Evolutionary conservation across 768 basidiomycete species (phyloP).

Genomic region (Hygrophorus pudorinus): DNA sequence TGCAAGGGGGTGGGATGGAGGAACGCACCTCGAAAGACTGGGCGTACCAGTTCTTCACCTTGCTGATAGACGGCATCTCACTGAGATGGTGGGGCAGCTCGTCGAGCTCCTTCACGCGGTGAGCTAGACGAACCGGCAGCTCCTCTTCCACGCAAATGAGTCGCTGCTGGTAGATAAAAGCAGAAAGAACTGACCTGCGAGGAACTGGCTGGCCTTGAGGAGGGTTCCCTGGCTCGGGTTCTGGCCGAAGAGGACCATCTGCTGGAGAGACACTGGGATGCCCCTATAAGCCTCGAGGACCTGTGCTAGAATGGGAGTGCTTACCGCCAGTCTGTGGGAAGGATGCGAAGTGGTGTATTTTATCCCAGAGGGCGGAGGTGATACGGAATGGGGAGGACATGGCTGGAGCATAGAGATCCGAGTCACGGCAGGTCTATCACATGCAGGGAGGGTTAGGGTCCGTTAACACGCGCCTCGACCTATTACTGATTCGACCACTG

Average conservation of each 20-base stretch:
- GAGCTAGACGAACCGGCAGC: conserved; percentile 88
- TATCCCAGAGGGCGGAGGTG: conserved; percentile 74
- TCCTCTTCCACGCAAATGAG: conserved; percentile 47
- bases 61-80: conserved; percentile 85
- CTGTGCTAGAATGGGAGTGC: conserved; percentile 15
- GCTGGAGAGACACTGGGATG: conserved; percentile 76
- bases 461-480: too few relatives aligned
- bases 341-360: conserved; percentile 82
- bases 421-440: too few relatives aligned
- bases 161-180: neutral
- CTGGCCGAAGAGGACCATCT: conserved; percentile 97
- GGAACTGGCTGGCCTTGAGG: conserved; percentile 84
- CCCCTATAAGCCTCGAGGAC: neutral
- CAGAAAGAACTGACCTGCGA: conserved; percentile 42
- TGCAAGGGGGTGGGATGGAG: too few relatives aligned
- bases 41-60: conserved; percentile 98
- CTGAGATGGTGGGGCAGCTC: conserved; percentile 86
- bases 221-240: conserved; percentile 92
- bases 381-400: conserved; percentile 66
- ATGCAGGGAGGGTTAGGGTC: too few relatives aligned
- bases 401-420: conserved; percentile 20
- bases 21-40: too few relatives aligned
- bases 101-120: conserved; percentile 93
- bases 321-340: conserved; percentile 89
- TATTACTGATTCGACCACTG: too few relatives aligned